These are phyloP conservation scores for Phragmites australis DNA, from an alignment of 176 grass and related monocot genomes.

Conservation along the genomic window DNA sequence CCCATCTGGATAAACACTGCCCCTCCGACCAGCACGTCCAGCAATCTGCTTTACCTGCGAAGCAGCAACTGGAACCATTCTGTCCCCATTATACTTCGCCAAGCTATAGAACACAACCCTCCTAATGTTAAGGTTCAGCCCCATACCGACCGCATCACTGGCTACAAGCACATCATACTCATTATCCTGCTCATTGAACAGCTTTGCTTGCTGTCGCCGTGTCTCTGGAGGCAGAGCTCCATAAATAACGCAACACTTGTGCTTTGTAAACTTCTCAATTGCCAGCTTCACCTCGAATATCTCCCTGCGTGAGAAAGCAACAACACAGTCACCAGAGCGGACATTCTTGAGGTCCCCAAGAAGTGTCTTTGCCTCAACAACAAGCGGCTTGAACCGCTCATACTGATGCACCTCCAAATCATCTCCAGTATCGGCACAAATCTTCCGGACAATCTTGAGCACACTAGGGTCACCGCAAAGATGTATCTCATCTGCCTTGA, in stretches of 20 bases:
- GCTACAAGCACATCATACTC: conserved; percentile 89
- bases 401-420: conserved; percentile 73
- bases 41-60: conserved; percentile 98
- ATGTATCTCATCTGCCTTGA: conserved; percentile 97
- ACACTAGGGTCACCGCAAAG: conserved; percentile 93
- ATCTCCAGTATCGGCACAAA: conserved; percentile 79
- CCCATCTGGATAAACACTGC: conserved; percentile 85
- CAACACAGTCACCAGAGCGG: conserved; percentile 75
- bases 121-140: conserved; percentile 95
- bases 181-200: conserved; percentile 90
- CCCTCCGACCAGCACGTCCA: conserved; percentile 85
- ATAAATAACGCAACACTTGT: conserved; percentile 95
- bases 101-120: conserved; percentile 83
- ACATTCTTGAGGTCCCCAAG: conserved; percentile 74
- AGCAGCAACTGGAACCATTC: conserved; percentile 68
- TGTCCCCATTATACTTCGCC: conserved; percentile 82
- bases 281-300: conserved; percentile 95
- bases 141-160: conserved; percentile 92
- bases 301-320: conserved; percentile 86
- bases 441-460: conserved; percentile 66
- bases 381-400: conserved; percentile 89
- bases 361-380: conserved; percentile 84
- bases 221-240: conserved; percentile 90
- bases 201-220: conserved; percentile 70
- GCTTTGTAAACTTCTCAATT: conserved; percentile 90